Conservation (phyloP, 1,139 yeast genomes). For the Candida sp. region DNA sequence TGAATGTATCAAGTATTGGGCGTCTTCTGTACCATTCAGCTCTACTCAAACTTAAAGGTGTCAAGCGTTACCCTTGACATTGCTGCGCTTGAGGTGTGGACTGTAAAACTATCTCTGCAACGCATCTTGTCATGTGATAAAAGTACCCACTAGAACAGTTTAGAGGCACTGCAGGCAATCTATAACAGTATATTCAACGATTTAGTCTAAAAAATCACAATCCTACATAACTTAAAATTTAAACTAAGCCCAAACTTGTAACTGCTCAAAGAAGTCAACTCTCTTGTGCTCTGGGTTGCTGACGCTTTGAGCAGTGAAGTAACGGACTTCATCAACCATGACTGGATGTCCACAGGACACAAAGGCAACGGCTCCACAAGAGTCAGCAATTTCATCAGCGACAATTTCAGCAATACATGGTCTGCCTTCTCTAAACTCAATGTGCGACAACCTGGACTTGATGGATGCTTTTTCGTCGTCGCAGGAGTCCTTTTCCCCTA, state of each 20-base stretch:
- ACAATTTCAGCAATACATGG: slow-evolving; percentile 34
- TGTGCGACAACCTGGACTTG: slow-evolving; percentile 26
- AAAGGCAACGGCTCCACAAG: slow-evolving; percentile 42
- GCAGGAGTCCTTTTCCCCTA: slow-evolving; percentile 4
- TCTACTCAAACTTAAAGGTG: too few relatives aligned
- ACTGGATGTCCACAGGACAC: slow-evolving; percentile 57
- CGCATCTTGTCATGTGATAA: too few relatives aligned
- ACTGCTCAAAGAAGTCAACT: slow-evolving; percentile 41
- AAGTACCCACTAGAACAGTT: too few relatives aligned
- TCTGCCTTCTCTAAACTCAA: slow-evolving; percentile 37
- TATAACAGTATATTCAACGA: too few relatives aligned
- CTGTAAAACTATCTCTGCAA: too few relatives aligned
- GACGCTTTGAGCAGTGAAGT: slow-evolving; percentile 29
- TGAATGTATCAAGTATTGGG: too few relatives aligned
- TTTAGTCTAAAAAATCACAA: too few relatives aligned
- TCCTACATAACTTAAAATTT: neutral
- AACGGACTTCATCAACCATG: slow-evolving; percentile 55
- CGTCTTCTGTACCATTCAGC: too few relatives aligned
- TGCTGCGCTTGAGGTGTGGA: too few relatives aligned
- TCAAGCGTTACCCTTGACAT: too few relatives aligned
- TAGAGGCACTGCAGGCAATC: too few relatives aligned
- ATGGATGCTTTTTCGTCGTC: slow-evolving; percentile 9
- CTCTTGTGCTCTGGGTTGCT: slow-evolving; percentile 28
- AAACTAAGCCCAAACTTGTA: slow-evolving; percentile 43
- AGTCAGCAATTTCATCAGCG: slow-evolving; percentile 27